Base-by-base conservation (phyloP, 208 protist genomes). In the Wallacemonas rigidus region DNA sequence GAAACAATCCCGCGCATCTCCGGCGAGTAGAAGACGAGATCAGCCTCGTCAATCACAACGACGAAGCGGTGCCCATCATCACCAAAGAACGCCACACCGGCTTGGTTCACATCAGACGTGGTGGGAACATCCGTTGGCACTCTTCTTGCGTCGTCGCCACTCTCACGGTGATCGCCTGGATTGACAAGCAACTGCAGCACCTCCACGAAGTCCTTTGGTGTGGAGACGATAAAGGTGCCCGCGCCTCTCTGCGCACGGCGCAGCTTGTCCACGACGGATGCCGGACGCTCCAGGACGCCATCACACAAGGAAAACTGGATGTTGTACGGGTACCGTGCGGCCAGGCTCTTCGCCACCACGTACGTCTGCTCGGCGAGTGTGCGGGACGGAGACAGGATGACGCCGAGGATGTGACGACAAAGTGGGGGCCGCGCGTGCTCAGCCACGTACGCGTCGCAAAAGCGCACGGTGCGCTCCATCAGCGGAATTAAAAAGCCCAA, bases 401-500 rank as follows among this genome's bases (percentile, higher is more conserved):
- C 68, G 12, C 84, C 90, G 26, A 92, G 63, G 54, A 97, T 82
- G 73, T 91, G 62, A 11, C 88, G 85, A 3, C 69, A 81, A 14
- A 94, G 78, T 17, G 91, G 84, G 1, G 93, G 93, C 9, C 78
- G 77, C 53, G 76, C 67, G 65, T 87, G 75, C 44, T 36, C 50
- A 9, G 57, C 57, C 1, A 93, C 77, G 60, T 82, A 84, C 14
- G 75, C 77, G 43, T 93, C 88, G 56, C 85, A 90, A 14, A 75
- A 61, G 15, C 81, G 76, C 36, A 97, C 68, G 38, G 75, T 83
- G 54, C 92, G 88, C 79, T 97, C 87, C 83, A 97, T 90, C 15
- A 97, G 63, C 14, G 92, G 90, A 6, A 97, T 75, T 0, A 99
- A 86, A 44, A 99, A 88, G 8, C 88, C 96, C 2, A 99, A 86